Evolutionary conservation across 2,329 filamentous ascomycete species (phyloP), one percentile per base, ranked within the genome.

Genomic region (Calycina herbarum): DNA sequence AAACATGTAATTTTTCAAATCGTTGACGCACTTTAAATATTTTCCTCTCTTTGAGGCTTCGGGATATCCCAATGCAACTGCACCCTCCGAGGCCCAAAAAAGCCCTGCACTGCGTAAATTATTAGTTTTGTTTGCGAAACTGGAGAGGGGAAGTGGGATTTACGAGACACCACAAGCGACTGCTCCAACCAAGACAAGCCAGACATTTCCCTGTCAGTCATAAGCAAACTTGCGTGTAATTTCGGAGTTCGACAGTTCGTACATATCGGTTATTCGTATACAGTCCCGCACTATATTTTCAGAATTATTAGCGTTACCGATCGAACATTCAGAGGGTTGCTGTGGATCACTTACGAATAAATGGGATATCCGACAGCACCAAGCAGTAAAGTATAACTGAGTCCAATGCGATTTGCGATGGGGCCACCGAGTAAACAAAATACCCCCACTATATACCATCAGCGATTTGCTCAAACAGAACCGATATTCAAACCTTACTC

Each of bases 51-150:
- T 89, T 74, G 85, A 86, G 0, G 88, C 87, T 71, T 91, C 89
- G 0, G 89, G 89, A 69, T 92, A 92, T 0, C 87, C 83, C 35
- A 92, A 85, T 0, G 89, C 89, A 64, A 92, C 89, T 0, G 89
- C 89, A 0, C 87, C 87, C 75, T 92, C 89, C 0, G 88, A 85
- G 80, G 87, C 87, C 89, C 89, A 92, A 76, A 92, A 91, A 1
- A 91, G 80, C 0, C 89, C 89, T 0, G 68, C 68, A 13, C 71
- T 76, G 11, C 13, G 57, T 31, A 31, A 11, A 17, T 15, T 10
- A 10, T 63, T 24, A 33, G 35, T 45, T 15, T 7, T 45, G 15
- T 60, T 38, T 38, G 13, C 10, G 27, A 11, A 15, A 51, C 5
- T 38, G 5, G 20, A 24, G 13, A 15, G 11, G 8, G 24, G 45